A percentile compares a stretch with the other conserved stretches of the same genome.
phyloP scores from a whole-genome alignment of 306 rosid species.

The Trifolium pratense region DNA sequence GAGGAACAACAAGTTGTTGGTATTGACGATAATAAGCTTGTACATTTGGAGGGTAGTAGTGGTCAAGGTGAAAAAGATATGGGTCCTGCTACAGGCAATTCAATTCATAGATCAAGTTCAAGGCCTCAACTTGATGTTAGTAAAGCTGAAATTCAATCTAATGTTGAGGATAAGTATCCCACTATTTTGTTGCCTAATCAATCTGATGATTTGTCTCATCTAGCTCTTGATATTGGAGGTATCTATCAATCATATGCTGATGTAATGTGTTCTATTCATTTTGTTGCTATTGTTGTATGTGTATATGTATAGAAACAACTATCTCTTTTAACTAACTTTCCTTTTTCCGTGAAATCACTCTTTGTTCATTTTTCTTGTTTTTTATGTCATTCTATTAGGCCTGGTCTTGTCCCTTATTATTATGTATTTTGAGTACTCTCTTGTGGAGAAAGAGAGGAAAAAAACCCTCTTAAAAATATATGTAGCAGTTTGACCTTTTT shows the following conservation, averaged over 20 bases:
- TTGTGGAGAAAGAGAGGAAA: background rate
- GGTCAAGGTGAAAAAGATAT: constrained; percentile 59
- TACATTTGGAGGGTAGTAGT: constrained; percentile 35
- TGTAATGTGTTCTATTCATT: background rate
- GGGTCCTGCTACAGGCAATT: constrained; percentile 63
- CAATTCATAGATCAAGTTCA: constrained; percentile 87
- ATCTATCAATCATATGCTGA: background rate
- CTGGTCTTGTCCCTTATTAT: constrained; percentile 11
- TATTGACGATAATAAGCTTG: constrained; percentile 44
- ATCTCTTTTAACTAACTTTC: constrained; percentile 25
- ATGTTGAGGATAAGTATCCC: constrained; percentile 85
- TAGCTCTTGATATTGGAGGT: constrained; percentile 98
- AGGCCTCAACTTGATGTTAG: constrained; percentile 95
- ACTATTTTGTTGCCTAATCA: constrained; percentile 93
- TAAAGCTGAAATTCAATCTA: constrained; percentile 89
- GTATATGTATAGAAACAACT: constrained; percentile 11
- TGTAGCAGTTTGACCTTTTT: constrained; percentile 2
- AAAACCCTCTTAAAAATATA: background rate
- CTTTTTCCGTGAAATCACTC: background rate
- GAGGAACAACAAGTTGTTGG: constrained; percentile 54
- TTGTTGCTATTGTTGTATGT: constrained; percentile 10
- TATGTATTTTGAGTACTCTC: constrained; percentile 13
- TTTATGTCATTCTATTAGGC: constrained; percentile 29
- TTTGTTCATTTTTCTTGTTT: background rate
- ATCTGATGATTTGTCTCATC: constrained; percentile 89